phyloP scores from a whole-genome alignment of 176 grass and related monocot genomes.

The Aegilops speltoides region DNA sequence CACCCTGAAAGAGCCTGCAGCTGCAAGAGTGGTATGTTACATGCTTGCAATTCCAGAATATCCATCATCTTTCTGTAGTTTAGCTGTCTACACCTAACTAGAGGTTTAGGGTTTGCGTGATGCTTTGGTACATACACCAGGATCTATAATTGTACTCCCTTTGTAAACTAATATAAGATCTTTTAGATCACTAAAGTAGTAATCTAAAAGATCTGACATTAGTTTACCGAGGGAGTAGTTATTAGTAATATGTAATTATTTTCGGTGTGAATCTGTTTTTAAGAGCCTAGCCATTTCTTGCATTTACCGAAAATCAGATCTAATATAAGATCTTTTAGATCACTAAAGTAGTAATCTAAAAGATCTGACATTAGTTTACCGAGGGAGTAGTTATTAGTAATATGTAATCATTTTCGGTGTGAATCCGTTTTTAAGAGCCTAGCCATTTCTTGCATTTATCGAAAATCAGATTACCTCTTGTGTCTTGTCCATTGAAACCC shows the following conservation, averaged over 20 bases:
- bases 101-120: not conserved
- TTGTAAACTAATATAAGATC: too few relatives aligned
- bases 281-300: not conserved
- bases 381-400: not conserved
- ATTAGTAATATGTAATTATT: not conserved
- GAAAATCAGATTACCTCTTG: not conserved
- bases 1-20: constrained; percentile 34
- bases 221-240: not conserved
- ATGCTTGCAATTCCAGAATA: not conserved
- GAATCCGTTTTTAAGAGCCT: not conserved
- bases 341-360: too few relatives aligned
- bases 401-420: not conserved
- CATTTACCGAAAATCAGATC: not conserved
- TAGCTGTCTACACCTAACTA: not conserved
- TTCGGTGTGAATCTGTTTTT: not conserved
- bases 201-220: too few relatives aligned
- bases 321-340: too few relatives aligned
- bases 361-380: too few relatives aligned
- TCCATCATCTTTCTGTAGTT: not conserved
- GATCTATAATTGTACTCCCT: not conserved
- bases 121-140: not conserved
- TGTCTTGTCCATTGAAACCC: not conserved
- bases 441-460: not conserved
- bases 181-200: too few relatives aligned
- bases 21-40: constrained; percentile 44